Conservation (phyloP, 2,329 filamentous ascomycete genomes). For the Sporothrix mexicana region DNA sequence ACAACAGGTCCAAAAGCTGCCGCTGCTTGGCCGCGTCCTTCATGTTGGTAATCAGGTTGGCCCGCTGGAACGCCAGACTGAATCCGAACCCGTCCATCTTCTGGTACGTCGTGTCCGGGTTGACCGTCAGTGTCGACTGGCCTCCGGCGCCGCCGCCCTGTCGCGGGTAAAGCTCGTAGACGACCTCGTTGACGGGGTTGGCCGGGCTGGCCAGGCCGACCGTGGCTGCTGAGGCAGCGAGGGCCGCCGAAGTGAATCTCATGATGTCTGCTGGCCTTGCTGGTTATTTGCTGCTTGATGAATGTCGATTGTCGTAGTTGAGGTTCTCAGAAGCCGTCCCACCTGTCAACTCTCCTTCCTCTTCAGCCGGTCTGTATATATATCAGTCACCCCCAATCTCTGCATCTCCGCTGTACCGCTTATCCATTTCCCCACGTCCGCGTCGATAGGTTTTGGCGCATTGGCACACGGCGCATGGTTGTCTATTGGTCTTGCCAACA, state of each 20-base stretch:
- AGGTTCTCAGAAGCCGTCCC: neutral
- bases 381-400: neutral
- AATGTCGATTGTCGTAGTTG: neutral
- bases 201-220: conserved; percentile 19
- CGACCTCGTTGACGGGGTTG: conserved; percentile 27
- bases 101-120: conserved; percentile 51
- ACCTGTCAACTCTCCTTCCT: too few relatives aligned
- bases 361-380: conserved; percentile 10
- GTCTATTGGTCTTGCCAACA: neutral
- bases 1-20: conserved; percentile 51
- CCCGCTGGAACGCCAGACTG: conserved; percentile 53
- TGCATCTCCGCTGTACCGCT: conserved; percentile 11
- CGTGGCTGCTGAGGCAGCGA: conserved; percentile 11
- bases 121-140: conserved; percentile 46
- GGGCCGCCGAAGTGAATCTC: conserved; percentile 19
- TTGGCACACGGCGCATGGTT: neutral
- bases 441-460: neutral
- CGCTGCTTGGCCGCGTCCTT: conserved; percentile 48
- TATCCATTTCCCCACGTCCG: conserved; percentile 24
- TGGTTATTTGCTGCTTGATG: neutral
- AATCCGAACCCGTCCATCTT: conserved; percentile 55
- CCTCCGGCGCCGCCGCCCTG: conserved; percentile 34
- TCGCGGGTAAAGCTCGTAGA: conserved; percentile 32
- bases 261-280: neutral
- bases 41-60: conserved; percentile 51